These are phyloP conservation scores for Phellinidium pouzarii DNA, from an alignment of 1,284 basidiomycete genomes.

Conservation along the genomic window DNA sequence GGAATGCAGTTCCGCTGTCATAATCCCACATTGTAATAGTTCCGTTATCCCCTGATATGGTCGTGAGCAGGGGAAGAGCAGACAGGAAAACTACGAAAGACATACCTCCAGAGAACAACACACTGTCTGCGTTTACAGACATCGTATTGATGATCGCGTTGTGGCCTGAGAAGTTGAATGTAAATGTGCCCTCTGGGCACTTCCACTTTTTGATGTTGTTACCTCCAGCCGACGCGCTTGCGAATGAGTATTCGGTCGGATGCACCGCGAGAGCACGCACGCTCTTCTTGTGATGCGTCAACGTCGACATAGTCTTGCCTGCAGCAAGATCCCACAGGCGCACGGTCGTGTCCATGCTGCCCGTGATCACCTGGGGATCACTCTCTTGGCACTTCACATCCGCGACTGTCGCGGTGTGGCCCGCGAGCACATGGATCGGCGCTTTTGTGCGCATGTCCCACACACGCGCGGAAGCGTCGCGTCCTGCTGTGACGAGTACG, in stretches of 20 bases:
- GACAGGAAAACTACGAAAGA: slow-evolving; percentile 9
- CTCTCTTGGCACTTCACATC: slow-evolving; percentile 93
- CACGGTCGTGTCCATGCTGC: slow-evolving; percentile 96
- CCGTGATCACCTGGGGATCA: slow-evolving; percentile 96
- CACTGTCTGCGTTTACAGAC: slow-evolving; percentile 90
- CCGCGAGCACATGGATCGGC: slow-evolving; percentile 88
- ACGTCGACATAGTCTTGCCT: slow-evolving; percentile 90
- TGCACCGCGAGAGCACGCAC: slow-evolving; percentile 92
- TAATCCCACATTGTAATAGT: slow-evolving; percentile 92
- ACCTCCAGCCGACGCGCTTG: slow-evolving; percentile 88
- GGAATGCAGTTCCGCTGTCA: slow-evolving; percentile 90
- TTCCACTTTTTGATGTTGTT: slow-evolving; percentile 99
- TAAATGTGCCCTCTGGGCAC: slow-evolving; percentile 91
- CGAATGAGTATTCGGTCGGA: slow-evolving; percentile 95
- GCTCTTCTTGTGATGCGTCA: slow-evolving; percentile 98
- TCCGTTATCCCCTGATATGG: slow-evolving; percentile 73
- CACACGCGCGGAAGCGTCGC: slow-evolving; percentile 92
- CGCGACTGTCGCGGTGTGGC: slow-evolving; percentile 92
- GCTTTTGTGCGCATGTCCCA: slow-evolving; percentile 99
- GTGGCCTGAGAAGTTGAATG: slow-evolving; percentile 93
- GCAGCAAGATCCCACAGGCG: slow-evolving; percentile 98
- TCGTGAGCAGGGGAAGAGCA: neutral
- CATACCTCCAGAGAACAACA: slow-evolving; percentile 92
- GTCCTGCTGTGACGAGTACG: slow-evolving; percentile 88
- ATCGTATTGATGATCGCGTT: slow-evolving; percentile 97